A percentile compares a stretch with the other conserved stretches of the same genome.
Conservation (phyloP, 1,139 yeast genomes). For the Kurtzmaniella quercitrusa region DNA sequence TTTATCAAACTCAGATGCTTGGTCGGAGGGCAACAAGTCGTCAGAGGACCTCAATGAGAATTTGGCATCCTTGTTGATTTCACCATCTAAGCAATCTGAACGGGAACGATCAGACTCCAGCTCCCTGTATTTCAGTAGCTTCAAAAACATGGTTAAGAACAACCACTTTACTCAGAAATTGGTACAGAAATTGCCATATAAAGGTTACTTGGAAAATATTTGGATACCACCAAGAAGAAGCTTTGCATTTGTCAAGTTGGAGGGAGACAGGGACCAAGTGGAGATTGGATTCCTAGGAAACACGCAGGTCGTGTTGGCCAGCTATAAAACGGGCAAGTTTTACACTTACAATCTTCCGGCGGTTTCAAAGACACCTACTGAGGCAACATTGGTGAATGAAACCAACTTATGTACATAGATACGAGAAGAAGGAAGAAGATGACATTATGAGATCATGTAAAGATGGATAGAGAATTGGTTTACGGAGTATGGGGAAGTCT, state of each 20-base stretch:
- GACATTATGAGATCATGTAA: no score
- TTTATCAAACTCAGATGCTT: background rate
- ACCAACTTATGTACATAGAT: background rate
- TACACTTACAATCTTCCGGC: slow-evolving; percentile 37
- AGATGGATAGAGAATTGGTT: no score
- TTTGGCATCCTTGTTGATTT: slow-evolving; percentile 36
- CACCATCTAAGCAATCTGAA: slow-evolving; percentile 13
- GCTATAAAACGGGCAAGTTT: slow-evolving; percentile 36
- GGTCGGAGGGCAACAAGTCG: slow-evolving; percentile 11
- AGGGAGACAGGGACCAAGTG: slow-evolving; percentile 24
- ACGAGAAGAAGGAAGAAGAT: no score
- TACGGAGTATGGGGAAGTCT: no score
- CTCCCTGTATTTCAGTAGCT: slow-evolving; percentile 6
- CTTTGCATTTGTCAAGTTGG: slow-evolving; percentile 39
- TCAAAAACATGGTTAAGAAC: slow-evolving; percentile 18
- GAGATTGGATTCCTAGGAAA: slow-evolving; percentile 37
- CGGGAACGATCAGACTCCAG: background rate
- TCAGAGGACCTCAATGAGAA: slow-evolving; percentile 42
- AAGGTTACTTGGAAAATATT: slow-evolving; percentile 38
- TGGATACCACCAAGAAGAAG: slow-evolving; percentile 45
- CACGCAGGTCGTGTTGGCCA: slow-evolving; percentile 31
- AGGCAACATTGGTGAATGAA: slow-evolving; percentile 3
- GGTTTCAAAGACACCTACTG: slow-evolving; percentile 2
- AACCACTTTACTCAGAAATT: slow-evolving; percentile 36
- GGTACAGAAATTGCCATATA: slow-evolving; percentile 39